phyloP scores from a whole-genome alignment of 106 monocot genomes.

The Platanthera zijinensis region DNA sequence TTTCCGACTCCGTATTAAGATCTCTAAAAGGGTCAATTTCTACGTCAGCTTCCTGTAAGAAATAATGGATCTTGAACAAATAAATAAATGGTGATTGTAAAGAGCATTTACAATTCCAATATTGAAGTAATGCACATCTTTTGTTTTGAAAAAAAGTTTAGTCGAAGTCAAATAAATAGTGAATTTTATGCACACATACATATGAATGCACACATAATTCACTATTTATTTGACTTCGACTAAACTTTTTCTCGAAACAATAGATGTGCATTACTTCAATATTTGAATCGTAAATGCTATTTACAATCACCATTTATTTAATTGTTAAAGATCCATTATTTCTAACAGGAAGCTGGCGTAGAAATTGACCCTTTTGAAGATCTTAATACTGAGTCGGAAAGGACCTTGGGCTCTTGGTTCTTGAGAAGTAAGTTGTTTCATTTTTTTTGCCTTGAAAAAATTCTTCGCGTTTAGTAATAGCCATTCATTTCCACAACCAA shows the following conservation, averaged over 20 bases:
- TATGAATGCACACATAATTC: no score
- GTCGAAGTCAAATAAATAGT: no score
- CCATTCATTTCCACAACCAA: background rate
- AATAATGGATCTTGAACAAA: background rate
- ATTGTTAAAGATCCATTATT: background rate
- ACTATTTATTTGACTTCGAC: no score
- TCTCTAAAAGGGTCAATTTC: conserved; percentile 87
- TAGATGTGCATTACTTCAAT: background rate
- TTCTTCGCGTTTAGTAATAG: background rate
- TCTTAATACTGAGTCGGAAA: conserved; percentile 85
- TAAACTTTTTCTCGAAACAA: background rate
- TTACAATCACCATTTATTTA: background rate
- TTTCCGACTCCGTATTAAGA: conserved; percentile 85
- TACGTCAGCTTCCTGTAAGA: conserved; percentile 68
- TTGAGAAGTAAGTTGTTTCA: conserved; percentile 51
- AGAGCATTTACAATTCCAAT: background rate
- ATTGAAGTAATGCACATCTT: background rate
- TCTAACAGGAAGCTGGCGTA: conserved; percentile 64
- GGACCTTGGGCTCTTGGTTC: conserved; percentile 81
- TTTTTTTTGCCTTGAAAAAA: background rate
- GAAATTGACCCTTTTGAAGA: conserved; percentile 87
- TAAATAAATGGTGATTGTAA: background rate
- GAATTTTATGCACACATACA: no score
- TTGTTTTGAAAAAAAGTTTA: background rate
- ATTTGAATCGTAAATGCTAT: background rate